phyloP scores from a whole-genome alignment of 331 rosid genomes.

The Acacia concinna region DNA sequence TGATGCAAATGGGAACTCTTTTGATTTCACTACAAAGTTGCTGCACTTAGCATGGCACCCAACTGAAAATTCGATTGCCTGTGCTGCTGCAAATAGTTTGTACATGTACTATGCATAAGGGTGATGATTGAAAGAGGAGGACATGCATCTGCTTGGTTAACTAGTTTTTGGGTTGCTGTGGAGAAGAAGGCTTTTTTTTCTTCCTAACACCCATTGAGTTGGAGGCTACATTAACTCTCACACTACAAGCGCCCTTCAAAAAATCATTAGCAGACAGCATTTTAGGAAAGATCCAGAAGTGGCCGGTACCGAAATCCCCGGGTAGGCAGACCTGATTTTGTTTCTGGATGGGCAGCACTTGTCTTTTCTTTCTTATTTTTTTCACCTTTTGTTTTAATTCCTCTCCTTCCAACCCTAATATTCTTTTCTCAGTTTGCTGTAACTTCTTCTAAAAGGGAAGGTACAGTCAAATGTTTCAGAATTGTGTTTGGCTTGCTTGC shows the following conservation, averaged over 20 bases:
- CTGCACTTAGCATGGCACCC: constrained; percentile 99
- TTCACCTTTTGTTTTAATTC: constrained; percentile 11
- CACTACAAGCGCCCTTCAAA: constrained; percentile 48
- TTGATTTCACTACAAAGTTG: constrained; percentile 90
- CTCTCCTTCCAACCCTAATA: constrained; percentile 51
- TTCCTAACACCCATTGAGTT: constrained; percentile 58
- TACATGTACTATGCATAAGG: constrained; percentile 95
- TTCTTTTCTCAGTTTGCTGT: constrained; percentile 39
- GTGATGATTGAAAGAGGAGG: constrained; percentile 43
- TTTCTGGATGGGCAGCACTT: constrained; percentile 57
- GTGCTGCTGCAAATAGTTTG: constrained; percentile 99
- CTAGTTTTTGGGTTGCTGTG: constrained; percentile 69
- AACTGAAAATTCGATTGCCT: constrained; percentile 84
- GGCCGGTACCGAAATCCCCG: constrained; percentile 56
- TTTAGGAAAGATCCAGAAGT: constrained; percentile 46
- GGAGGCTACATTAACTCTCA: constrained; percentile 68
- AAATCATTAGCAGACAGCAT: constrained; percentile 52
- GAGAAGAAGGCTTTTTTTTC: constrained; percentile 53
- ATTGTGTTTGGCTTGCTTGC: constrained; percentile 81
- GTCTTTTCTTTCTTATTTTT: not conserved
- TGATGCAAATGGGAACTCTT: constrained; percentile 95
- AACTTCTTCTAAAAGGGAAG: constrained; percentile 68
- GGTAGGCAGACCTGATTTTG: constrained; percentile 69
- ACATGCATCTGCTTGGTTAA: constrained; percentile 53
- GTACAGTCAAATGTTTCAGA: constrained; percentile 50